Evolutionary conservation across 495 filamentous ascomycete species (phyloP).

Genomic region (Talaromyces trachyspermus): DNA sequence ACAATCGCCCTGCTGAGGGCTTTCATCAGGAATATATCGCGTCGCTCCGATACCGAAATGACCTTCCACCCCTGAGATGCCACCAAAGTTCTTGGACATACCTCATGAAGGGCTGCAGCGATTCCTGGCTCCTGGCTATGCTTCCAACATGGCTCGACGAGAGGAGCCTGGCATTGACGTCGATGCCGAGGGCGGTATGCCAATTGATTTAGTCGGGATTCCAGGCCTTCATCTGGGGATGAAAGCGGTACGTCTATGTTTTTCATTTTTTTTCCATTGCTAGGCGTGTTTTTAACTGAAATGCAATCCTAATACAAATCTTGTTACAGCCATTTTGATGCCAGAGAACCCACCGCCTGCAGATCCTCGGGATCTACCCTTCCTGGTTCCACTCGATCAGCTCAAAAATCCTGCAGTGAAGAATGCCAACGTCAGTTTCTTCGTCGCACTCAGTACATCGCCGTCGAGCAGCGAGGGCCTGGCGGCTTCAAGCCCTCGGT

Average conservation of each 20-base stretch:
- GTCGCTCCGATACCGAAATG: constrained; percentile 88
- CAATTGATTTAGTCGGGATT: constrained; percentile 87
- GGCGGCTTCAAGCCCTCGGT: constrained; percentile 32
- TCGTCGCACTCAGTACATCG: constrained; percentile 92
- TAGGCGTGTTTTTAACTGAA: background rate
- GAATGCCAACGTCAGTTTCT: constrained; percentile 77
- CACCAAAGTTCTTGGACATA: constrained; percentile 93
- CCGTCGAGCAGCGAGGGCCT: constrained; percentile 50
- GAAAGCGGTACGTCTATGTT: constrained; percentile 68
- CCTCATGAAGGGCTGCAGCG: constrained; percentile 83
- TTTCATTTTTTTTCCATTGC: background rate
- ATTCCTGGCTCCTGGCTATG: constrained; percentile 82
- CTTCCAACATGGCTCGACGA: constrained; percentile 76
- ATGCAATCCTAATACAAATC: background rate
- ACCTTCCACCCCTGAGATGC: constrained; percentile 87
- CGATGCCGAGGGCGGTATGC: constrained; percentile 97
- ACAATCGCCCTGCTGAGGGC: constrained; percentile 46
- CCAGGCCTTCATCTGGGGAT: constrained; percentile 92
- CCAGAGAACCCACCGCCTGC: constrained; percentile 58
- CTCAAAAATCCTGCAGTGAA: constrained; percentile 74
- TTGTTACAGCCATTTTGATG: constrained; percentile 65
- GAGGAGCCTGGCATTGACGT: constrained; percentile 95
- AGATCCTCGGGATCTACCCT: constrained; percentile 73
- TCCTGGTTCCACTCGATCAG: constrained; percentile 70
- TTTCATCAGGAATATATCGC: constrained; percentile 96